phyloP scores from a whole-genome alignment of 495 filamentous ascomycete genomes.

The Hamigera avellanea region DNA sequence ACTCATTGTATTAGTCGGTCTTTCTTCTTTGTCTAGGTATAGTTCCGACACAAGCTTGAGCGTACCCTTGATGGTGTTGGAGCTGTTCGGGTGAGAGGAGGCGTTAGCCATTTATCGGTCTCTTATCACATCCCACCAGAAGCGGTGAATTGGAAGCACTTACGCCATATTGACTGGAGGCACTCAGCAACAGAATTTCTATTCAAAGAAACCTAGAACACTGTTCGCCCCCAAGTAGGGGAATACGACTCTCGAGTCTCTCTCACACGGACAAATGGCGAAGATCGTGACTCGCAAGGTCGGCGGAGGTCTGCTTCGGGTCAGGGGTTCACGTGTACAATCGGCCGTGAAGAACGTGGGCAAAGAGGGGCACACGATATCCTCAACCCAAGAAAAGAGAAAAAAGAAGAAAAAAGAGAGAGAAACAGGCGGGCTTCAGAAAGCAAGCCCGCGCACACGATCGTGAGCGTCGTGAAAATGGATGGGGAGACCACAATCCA shows the following conservation, averaged over 20 bases:
- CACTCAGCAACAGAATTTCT: neutral
- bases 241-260: constrained; percentile 11
- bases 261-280: neutral
- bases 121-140: neutral
- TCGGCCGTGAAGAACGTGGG: neutral
- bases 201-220: constrained; percentile 4
- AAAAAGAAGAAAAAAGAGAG: neutral
- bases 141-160: constrained; percentile 14
- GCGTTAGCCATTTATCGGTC: constrained; percentile 10
- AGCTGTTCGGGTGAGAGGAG: constrained; percentile 34
- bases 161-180: constrained; percentile 33
- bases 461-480: neutral
- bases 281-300: constrained; percentile 1
- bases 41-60: constrained; percentile 6
- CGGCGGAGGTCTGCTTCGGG: constrained; percentile 14
- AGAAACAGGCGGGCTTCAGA: too few relatives aligned
- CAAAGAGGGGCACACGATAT: neutral
- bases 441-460: neutral
- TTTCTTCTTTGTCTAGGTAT: neutral
- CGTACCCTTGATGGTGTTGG: constrained; percentile 67
- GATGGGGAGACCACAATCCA: neutral
- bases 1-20: neutral
- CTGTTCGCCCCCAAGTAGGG: constrained; percentile 17
- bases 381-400: neutral
- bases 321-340: constrained; percentile 21